Evolutionary conservation across 2,329 filamentous ascomycete genomes (phyloP).

Genomic region (Aspergillus novofumigatus): DNA sequence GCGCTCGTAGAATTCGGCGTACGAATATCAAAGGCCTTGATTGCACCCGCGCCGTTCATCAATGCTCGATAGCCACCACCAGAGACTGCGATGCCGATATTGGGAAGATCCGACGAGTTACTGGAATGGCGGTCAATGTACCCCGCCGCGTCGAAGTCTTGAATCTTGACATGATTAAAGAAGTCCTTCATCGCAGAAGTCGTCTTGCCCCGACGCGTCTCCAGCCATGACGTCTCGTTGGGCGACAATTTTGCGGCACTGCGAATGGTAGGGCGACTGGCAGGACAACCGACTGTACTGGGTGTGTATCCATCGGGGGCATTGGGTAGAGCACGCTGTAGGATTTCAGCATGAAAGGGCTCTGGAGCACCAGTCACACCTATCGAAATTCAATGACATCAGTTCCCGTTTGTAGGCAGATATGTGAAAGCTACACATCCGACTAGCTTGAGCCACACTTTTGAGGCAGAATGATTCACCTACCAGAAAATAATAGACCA

Average conservation of each 20-base stretch:
- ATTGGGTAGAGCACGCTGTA: slow-evolving; percentile 48
- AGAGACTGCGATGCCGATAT: slow-evolving; percentile 73
- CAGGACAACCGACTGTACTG: slow-evolving; percentile 63
- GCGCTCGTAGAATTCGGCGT: slow-evolving; percentile 57
- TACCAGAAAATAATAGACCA: neutral
- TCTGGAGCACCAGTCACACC: slow-evolving; percentile 16
- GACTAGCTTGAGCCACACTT: neutral
- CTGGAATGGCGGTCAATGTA: slow-evolving; percentile 62
- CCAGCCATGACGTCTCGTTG: slow-evolving; percentile 71
- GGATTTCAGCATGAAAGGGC: slow-evolving; percentile 5
- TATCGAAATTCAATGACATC: neutral
- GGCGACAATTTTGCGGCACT: slow-evolving; percentile 59
- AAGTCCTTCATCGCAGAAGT: slow-evolving; percentile 69
- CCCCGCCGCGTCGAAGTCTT: slow-evolving; percentile 67
- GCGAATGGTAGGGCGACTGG: slow-evolving; percentile 64
- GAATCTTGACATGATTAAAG: slow-evolving; percentile 66
- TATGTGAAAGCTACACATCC: neutral
- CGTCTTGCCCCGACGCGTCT: slow-evolving; percentile 66
- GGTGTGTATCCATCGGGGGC: slow-evolving; percentile 71
- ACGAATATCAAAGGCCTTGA: slow-evolving; percentile 74
- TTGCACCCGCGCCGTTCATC: slow-evolving; percentile 76
- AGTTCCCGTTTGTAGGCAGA: neutral
- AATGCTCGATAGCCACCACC: slow-evolving; percentile 86
- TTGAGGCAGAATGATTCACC: neutral
- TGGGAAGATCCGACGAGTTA: slow-evolving; percentile 58